Evolutionary conservation across 305 asterid species (phyloP), one percentile per base, ranked within the genome.

Genomic region (Fraxinus xanthoxyloides): DNA sequence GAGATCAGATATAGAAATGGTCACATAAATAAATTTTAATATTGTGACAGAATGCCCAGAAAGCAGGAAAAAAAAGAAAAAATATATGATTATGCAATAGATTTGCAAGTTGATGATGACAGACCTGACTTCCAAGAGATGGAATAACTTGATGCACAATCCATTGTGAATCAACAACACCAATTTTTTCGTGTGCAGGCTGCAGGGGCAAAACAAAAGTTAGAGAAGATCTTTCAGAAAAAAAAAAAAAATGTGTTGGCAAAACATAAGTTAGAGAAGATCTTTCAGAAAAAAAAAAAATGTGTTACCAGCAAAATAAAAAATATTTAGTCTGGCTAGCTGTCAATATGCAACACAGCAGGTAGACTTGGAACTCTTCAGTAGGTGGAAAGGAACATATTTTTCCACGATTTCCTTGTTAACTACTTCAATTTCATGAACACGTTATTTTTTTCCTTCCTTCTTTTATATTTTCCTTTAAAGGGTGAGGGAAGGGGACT

Each of bases 121-220:
- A 74, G 78, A 94, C 97, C 97, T 94, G 98, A 82, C 89, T 94
- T 84, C 98, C 98, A 72, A 94, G 95, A 77, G 98, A 94, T 72
- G 98, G 97, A 82, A 94, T 89, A 82, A 92, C 96, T 92, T 91
- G 96, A 87, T 94, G 97, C 84, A 92, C 90, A 80, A 94, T 91
- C 98, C 98, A 94, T 70, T 94, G 97, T 40, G 97, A 94, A 87
- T 94, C 98, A 72, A 94, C 98, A 28, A 94, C 97, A 9, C 98
- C 98, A 51, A 94, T 90, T 85, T 94, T 94, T 85, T 94, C 97
- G 84, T 94, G 98, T 54, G 97, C 95, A 83, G 98, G 98, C 98
- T 92, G 92, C 86, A 81, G 76, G 56, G 79, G 75, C 34, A 79
- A 82, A 69, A 75, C 67, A 82, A 61, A 83, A 74, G 75, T 77